Evolutionary conservation across 2,329 filamentous ascomycete genomes (phyloP), one percentile per base, ranked within the genome.

Genomic region (Sarocladiaceae sp.): DNA sequence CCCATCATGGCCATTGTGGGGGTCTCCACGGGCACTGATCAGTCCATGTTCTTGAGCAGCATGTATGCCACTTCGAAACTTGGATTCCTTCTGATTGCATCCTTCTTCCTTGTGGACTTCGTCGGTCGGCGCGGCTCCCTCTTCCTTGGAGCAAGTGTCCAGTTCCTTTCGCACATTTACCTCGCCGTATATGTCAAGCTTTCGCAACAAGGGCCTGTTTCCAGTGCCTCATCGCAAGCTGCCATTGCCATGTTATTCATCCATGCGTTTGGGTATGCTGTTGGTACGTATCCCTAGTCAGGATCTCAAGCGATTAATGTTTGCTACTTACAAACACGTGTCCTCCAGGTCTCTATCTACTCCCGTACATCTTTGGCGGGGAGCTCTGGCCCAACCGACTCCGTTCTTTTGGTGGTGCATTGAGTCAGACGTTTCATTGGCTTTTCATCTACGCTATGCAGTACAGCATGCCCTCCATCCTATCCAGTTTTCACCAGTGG

Each of bases 311-410:
- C n/a, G n/a, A n/a, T n/a, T n/a, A 33, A 10, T 33, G 8, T 10
- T 42, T 22, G 8, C 15, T 13, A 11, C 12, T 28, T 25, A 11
- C 7, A n/a, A 8, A 11, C 6, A 11, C 4, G 17, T 28, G n/a
- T n/a, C n/a, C n/a, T n/a, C n/a, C n/a, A 64, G 61, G 62, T 4
- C 53, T 66, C 0, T 50, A 71, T 1, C 63, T 69, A 26, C 65
- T 76, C 1, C 73, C 73, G 0, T 76, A 74, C 49, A 63, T 76
- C 5, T 73, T 76, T 51, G 69, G 68, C 4, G 66, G 64, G 1
- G 72, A 76, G 52, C 58, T 75, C 0, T 77, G 71, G 64, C 72
- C 74, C 1, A 74, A 74, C 53, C 65, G 66, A 3, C 68, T 76
- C 50, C 68, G 72, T 0, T 73, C 72, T 0, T 71, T 75, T 55